Conservation (phyloP, 192 early-diverging fungal genomes). For the Mortierella antarctica region DNA sequence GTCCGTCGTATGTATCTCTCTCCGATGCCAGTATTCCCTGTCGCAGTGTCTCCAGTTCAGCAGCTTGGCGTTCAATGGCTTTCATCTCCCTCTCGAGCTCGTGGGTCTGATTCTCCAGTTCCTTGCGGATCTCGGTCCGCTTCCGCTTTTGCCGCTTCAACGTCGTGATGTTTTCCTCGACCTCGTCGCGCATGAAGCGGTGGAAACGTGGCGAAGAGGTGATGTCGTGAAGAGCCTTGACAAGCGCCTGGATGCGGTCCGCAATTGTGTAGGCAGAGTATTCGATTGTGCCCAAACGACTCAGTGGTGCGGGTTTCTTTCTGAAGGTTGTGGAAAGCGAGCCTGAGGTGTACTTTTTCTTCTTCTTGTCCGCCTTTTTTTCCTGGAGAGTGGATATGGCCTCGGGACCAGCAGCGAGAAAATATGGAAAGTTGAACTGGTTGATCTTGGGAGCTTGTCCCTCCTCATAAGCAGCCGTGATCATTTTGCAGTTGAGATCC, state of each 20-base stretch:
- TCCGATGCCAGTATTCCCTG: slow-evolving; percentile 32
- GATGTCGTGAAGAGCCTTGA: slow-evolving; percentile 46
- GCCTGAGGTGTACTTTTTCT: slow-evolving; percentile 6
- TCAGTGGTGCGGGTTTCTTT: not conserved
- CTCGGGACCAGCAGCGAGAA: slow-evolving; percentile 29
- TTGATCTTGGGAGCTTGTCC: slow-evolving; percentile 17
- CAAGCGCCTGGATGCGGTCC: slow-evolving; percentile 39
- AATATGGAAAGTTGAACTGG: slow-evolving; percentile 35
- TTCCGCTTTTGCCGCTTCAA: slow-evolving; percentile 45
- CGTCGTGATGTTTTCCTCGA: slow-evolving; percentile 38
- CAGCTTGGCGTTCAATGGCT: slow-evolving; percentile 36
- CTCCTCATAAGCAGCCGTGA: slow-evolving; percentile 38
- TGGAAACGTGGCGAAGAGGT: slow-evolving; percentile 35
- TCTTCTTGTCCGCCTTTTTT: slow-evolving; percentile 44
- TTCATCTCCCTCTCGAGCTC: slow-evolving; percentile 45
- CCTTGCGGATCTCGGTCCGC: slow-evolving; percentile 33
- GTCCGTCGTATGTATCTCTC: slow-evolving; percentile 10
- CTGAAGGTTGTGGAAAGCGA: not conserved
- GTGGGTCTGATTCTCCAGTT: slow-evolving; percentile 26
- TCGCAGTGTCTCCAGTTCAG: slow-evolving; percentile 24
- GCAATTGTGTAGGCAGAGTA: slow-evolving; percentile 32
- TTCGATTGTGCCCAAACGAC: slow-evolving; percentile 27
- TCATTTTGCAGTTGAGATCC: slow-evolving; percentile 44
- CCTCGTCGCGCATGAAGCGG: slow-evolving; percentile 44
- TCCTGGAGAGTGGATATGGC: slow-evolving; percentile 4